Evolutionary conservation across 2,329 filamentous ascomycete genomes (phyloP).

Genomic region (Dactylellina cionopaga): DNA sequence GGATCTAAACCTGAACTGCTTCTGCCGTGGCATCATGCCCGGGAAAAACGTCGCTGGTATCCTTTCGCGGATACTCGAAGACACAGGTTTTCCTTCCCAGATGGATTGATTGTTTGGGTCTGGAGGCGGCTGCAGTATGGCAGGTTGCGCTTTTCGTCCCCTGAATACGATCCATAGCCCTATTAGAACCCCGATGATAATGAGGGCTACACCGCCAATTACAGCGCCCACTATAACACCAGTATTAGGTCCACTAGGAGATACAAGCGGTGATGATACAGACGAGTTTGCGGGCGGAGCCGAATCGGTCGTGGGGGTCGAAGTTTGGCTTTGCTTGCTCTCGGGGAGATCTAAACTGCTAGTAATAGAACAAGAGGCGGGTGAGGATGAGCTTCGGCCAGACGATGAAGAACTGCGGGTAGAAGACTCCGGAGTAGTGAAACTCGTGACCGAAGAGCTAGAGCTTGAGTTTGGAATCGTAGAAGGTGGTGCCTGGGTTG

Average conservation of each 20-base stretch:
- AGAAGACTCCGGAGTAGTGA: too few species aligned
- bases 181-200: neutral
- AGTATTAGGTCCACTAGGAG: neutral
- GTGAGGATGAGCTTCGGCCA: too few species aligned
- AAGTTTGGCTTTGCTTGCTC: too few species aligned
- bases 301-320: neutral
- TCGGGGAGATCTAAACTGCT: too few species aligned
- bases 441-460: too few species aligned
- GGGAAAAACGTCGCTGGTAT: constrained; percentile 4
- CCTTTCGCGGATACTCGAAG: constrained; percentile 16
- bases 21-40: too few species aligned
- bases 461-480: too few species aligned
- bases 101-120: constrained; percentile 10
- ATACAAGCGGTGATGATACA: neutral
- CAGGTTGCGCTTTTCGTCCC: neutral
- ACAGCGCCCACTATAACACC: constrained; percentile 3
- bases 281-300: neutral
- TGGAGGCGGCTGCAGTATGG: neutral
- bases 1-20: too few species aligned
- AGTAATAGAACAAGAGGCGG: too few species aligned
- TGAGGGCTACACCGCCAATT: constrained; percentile 2
- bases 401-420: too few species aligned
- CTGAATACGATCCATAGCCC: constrained; percentile 7
- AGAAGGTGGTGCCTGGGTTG: too few species aligned
- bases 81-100: constrained; percentile 12